A percentile compares a stretch with the other conserved stretches of the same genome.
Evolutionary conservation across 306 rosid genomes (phyloP).

Genomic region (Pueraria montana): DNA sequence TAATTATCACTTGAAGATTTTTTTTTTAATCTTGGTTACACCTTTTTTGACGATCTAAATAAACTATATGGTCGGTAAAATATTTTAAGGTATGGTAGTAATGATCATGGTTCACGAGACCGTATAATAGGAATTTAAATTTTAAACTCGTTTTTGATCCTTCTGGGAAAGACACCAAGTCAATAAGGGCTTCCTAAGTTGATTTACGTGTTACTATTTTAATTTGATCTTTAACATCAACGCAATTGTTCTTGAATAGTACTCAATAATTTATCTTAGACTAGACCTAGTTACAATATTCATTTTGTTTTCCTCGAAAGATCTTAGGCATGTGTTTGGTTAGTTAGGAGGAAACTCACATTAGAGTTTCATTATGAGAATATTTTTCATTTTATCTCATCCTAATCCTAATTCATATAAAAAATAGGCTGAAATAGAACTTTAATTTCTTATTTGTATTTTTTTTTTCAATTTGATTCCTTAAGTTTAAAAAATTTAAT

Average conservation of each 20-base stretch:
- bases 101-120: conserved; percentile 33
- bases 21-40: not conserved
- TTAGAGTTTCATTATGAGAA: not conserved
- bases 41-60: conserved; percentile 20
- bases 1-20: no score
- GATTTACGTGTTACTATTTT: not conserved
- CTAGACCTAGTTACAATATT: not conserved
- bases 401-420: not conserved
- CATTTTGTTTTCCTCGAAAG: not conserved
- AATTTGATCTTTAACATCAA: conserved; percentile 1
- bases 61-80: conserved; percentile 13
- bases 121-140: not conserved
- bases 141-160: not conserved
- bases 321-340: not conserved
- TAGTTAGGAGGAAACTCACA: not conserved
- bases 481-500: no score
- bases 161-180: conserved; percentile 34
- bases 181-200: not conserved
- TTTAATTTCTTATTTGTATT: no score
- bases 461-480: no score
- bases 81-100: not conserved
- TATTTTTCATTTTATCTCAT: not conserved
- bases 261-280: not conserved
- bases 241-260: not conserved
- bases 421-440: no score